Base-by-base conservation (phyloP, 2,329 filamentous ascomycete species). In the Fusarium torreyae region DNA sequence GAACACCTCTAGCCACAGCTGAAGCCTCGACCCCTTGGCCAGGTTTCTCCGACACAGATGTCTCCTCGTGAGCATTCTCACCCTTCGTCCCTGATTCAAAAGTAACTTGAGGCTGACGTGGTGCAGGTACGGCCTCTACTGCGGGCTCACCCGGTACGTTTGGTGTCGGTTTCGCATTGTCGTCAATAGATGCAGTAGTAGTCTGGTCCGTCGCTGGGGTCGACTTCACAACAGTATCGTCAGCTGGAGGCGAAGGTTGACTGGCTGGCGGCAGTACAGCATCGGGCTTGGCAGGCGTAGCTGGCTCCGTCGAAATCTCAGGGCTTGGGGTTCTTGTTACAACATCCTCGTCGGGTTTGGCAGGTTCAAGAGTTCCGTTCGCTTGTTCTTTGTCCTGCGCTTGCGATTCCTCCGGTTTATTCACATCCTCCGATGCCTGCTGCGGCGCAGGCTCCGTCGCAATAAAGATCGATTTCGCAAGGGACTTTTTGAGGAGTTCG, bases 401-500 rank as follows among this genome's bases (percentile, higher is more conserved):
- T 33, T 63, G 64, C 10, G 54, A 33, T 38, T 39, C 33, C 20
- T 51, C 52, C 11, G 67, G 54, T 18, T 66, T 50, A 18, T 56
- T 66, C n/a, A 53, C 62, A 20, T 67, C 52, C 18, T 66, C 53
- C 34, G 40, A 38, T 15, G 55, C 36, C 10, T 63, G 57, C 33
- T 66, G 50, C 43, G 63, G 59, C 26, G 65, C 48, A 34, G 51
- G 17, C 44, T 68, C 66, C 13, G 57, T 62, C 24, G 69, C 57
- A 51, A 72, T 59, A 26, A 74, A 72, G 36, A 70, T 57, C 9
- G 77, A 71, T 70, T 76, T 76, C 11, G 74, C 75, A 10, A 82
- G 69, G 10, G 79, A 78, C 57, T 79, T 79, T 67, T 81, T 82
- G 33, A 84, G 70, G 17, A 76, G 76, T 62, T 86, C 82, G 36